Conservation (phyloP, 257 asterid genomes). For the Solanum pennellii region DNA sequence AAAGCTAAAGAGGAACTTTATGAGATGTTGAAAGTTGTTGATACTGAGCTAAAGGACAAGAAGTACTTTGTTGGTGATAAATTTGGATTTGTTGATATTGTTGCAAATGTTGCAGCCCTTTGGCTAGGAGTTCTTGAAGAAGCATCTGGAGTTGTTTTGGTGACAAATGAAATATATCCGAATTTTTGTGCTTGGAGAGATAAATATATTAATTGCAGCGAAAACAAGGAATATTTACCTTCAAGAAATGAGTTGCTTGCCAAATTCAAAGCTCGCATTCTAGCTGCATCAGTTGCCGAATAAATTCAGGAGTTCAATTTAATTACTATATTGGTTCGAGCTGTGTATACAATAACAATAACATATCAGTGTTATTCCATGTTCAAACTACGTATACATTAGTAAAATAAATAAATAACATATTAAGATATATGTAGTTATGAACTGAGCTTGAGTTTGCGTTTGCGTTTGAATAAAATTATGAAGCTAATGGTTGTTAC, state of each 20-base stretch:
- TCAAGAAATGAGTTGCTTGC: neutral
- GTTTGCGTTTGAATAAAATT: no score
- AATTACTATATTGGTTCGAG: no score
- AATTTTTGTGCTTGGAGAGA: neutral
- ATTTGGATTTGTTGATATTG: neutral
- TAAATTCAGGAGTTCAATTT: no score
- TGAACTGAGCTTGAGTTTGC: no score
- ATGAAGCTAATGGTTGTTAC: no score
- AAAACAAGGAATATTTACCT: neutral
- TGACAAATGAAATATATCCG: neutral
- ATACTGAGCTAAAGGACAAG: neutral
- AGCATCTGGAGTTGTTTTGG: neutral
- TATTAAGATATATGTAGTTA: no score
- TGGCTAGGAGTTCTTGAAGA: neutral
- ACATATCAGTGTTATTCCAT: no score
- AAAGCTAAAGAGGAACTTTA: neutral
- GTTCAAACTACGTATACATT: no score
- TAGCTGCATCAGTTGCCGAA: no score
- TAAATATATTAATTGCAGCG: neutral
- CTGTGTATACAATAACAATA: no score
- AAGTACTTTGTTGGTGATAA: neutral
- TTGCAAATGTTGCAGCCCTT: neutral
- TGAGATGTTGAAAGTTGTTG: neutral
- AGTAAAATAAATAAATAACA: no score
- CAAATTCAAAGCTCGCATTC: no score